Conservation (phyloP, 306 rosid genomes). For the Castanea mollissima region DNA sequence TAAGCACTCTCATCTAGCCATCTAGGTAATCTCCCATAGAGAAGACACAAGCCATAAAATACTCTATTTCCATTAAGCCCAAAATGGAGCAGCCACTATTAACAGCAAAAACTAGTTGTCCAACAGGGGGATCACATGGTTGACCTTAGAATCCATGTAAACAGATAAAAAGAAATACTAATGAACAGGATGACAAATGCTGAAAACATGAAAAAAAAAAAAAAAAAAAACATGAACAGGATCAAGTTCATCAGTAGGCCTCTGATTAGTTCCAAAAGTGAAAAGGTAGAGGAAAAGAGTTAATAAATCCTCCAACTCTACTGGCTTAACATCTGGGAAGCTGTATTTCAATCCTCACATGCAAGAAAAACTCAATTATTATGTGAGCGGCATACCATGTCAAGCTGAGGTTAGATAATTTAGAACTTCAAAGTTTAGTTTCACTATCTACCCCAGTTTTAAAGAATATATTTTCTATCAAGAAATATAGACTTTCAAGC, state of each 20-base stretch:
- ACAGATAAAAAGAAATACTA: neutral
- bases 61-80: neutral
- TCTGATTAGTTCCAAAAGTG: neutral
- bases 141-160: neutral
- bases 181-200: too few species aligned
- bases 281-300: neutral
- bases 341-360: neutral
- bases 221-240: neutral
- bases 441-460: neutral
- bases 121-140: neutral
- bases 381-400: neutral
- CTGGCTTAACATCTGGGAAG: neutral
- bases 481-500: neutral
- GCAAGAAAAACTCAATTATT: neutral
- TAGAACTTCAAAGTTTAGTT: neutral
- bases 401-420: neutral
- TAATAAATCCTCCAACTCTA: neutral
- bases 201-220: too few species aligned
- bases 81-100: neutral
- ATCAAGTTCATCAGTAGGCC: neutral
- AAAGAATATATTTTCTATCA: neutral
- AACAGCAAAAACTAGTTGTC: neutral
- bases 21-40: neutral
- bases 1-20: neutral
- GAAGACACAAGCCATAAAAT: neutral